Evolutionary conservation across 2,329 filamentous ascomycete genomes (phyloP).

Genomic region (Fusarium bactridioides): DNA sequence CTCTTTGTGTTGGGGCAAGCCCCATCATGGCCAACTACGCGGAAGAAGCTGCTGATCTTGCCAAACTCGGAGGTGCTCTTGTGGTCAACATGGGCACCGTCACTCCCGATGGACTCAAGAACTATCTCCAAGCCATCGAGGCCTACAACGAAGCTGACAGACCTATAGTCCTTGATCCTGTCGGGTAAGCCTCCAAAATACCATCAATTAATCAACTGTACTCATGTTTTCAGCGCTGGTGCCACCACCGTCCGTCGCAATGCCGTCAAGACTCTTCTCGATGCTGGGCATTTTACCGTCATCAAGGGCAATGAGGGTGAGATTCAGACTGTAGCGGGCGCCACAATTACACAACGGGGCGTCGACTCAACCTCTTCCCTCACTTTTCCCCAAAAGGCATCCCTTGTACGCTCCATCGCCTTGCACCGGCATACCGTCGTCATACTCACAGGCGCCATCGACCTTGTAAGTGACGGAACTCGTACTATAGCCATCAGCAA

Average conservation of each 20-base stretch:
- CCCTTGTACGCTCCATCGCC: slow-evolving; percentile 73
- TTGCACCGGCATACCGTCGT: slow-evolving; percentile 70
- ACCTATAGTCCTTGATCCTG: slow-evolving; percentile 86
- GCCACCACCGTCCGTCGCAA: slow-evolving; percentile 78
- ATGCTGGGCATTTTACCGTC: slow-evolving; percentile 79
- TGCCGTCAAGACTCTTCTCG: slow-evolving; percentile 75
- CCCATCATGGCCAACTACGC: slow-evolving; percentile 95
- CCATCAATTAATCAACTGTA: not conserved
- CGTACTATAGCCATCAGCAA: slow-evolving; percentile 75
- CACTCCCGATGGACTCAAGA: slow-evolving; percentile 74
- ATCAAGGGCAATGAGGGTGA: slow-evolving; percentile 97
- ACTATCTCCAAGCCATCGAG: slow-evolving; percentile 75
- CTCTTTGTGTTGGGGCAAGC: slow-evolving; percentile 82
- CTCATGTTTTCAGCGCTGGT: slow-evolving; percentile 64
- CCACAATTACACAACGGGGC: slow-evolving; percentile 70
- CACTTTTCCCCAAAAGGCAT: slow-evolving; percentile 60
- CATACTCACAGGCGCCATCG: slow-evolving; percentile 81
- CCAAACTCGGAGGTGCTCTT: slow-evolving; percentile 76
- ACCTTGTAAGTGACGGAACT: slow-evolving; percentile 79
- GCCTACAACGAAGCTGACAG: slow-evolving; percentile 83
- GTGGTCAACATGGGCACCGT: slow-evolving; percentile 97
- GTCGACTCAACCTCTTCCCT: slow-evolving; percentile 78
- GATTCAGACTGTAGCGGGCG: slow-evolving; percentile 75
- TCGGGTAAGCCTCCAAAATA: slow-evolving; percentile 65
- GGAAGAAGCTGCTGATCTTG: slow-evolving; percentile 83